A percentile compares a stretch with the other conserved stretches of the same genome.
phyloP scores from a whole-genome alignment of 148 eudicot genomes.

The Cornus florida region DNA sequence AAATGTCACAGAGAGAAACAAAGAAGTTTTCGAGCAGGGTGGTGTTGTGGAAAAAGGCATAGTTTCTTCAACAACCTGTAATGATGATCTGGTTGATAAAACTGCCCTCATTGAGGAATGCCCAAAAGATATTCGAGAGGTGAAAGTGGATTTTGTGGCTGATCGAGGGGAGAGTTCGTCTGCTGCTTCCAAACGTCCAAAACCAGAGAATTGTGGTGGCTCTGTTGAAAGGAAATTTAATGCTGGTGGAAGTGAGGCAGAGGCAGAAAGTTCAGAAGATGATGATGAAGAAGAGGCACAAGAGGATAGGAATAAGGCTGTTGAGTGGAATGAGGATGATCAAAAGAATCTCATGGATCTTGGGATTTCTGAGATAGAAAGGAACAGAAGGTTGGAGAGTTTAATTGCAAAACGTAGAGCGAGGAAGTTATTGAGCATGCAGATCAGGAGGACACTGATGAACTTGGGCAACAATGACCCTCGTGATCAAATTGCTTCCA shows the following conservation, averaged over 20 bases:
- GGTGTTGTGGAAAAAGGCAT: slow-evolving; percentile 22
- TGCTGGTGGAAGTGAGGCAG: slow-evolving; percentile 11
- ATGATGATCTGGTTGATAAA: slow-evolving; percentile 32
- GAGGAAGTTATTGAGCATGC: slow-evolving; percentile 45
- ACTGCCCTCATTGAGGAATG: slow-evolving; percentile 34
- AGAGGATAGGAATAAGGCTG: slow-evolving; percentile 37
- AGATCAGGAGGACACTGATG: slow-evolving; percentile 38
- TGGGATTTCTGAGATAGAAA: slow-evolving; percentile 60
- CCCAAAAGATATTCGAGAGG: slow-evolving; percentile 34
- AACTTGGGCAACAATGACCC: slow-evolving; percentile 25
- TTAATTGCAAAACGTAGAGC: slow-evolving; percentile 65
- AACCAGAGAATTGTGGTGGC: not conserved
- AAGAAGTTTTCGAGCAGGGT: slow-evolving; percentile 1
- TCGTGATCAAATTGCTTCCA: slow-evolving; percentile 22
- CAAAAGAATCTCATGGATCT: slow-evolving; percentile 53
- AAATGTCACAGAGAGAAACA: slow-evolving; percentile 22
- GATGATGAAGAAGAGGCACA: slow-evolving; percentile 30
- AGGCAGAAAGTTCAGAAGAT: slow-evolving; percentile 33
- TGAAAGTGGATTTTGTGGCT: slow-evolving; percentile 17
- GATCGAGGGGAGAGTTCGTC: slow-evolving; percentile 14
- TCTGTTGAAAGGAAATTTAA: slow-evolving; percentile 11
- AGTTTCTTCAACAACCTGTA: slow-evolving; percentile 9
- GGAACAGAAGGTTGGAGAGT: slow-evolving; percentile 67
- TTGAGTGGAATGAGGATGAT: slow-evolving; percentile 58
- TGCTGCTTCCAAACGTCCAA: not conserved